Conservation (phyloP, 257 asterid genomes). For the Perilla frutescens region DNA sequence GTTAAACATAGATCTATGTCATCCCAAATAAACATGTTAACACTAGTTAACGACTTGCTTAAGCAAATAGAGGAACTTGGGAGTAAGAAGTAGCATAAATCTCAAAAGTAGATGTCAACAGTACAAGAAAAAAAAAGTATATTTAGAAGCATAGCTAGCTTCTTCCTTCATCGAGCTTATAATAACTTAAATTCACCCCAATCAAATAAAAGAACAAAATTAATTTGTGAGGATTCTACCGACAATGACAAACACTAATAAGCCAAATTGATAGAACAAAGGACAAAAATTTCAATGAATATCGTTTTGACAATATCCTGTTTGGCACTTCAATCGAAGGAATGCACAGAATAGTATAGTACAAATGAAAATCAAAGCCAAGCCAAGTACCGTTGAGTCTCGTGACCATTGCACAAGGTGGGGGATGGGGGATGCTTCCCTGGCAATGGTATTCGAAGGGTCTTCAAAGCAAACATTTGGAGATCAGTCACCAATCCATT, state of each 20-base stretch:
- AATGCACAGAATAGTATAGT: slow-evolving; percentile 12
- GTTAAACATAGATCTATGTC: neutral
- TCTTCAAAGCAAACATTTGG: slow-evolving; percentile 90
- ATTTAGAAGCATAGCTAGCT: slow-evolving; percentile 12
- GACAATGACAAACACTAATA: slow-evolving; percentile 2
- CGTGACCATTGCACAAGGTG: slow-evolving; percentile 52
- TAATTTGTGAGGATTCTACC: slow-evolving; percentile 19
- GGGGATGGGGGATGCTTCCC: slow-evolving; percentile 92
- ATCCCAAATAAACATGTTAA: slow-evolving; percentile 12
- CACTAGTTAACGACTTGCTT: neutral
- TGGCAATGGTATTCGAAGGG: slow-evolving; percentile 79
- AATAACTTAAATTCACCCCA: neutral
- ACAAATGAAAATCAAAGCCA: slow-evolving; percentile 28
- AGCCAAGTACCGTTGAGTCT: slow-evolving; percentile 54
- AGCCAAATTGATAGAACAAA: slow-evolving; percentile 7
- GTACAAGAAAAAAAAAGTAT: neutral
- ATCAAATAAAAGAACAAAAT: slow-evolving; percentile 7
- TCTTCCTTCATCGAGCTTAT: slow-evolving; percentile 2
- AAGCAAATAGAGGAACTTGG: slow-evolving; percentile 9
- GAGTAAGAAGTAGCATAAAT: neutral
- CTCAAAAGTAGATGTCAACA: neutral
- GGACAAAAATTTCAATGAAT: neutral
- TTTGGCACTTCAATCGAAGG: slow-evolving; percentile 11
- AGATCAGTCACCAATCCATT: slow-evolving; percentile 86
- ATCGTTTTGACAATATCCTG: neutral